phyloP scores from a whole-genome alignment of 1,139 yeast species.

The Sugiyamaella xylanicola region DNA sequence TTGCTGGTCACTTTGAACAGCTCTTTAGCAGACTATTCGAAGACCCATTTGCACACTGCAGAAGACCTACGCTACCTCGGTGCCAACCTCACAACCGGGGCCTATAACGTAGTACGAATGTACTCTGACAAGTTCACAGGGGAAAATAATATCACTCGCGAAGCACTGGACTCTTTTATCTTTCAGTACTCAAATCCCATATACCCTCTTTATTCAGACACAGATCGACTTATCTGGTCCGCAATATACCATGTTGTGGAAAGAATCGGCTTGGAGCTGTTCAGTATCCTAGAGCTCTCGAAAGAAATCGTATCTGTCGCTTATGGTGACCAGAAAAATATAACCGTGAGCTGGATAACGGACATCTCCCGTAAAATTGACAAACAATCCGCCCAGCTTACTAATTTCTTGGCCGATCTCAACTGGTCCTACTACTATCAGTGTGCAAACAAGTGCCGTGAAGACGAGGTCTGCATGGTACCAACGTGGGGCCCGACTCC shows the following conservation, averaged over 20 bases:
- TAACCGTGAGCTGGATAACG: too few species aligned
- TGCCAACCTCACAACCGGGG: constrained; percentile 42
- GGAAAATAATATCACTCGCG: constrained; percentile 5
- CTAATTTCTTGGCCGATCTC: constrained; percentile 37
- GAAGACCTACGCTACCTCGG: constrained; percentile 22
- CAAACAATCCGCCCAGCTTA: constrained; percentile 24
- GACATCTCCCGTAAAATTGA: constrained; percentile 2
- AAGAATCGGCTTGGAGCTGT: constrained; percentile 43
- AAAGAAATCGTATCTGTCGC: constrained; percentile 34
- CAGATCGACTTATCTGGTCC: constrained; percentile 52
- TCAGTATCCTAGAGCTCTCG: constrained; percentile 43
- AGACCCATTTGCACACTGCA: constrained; percentile 5
- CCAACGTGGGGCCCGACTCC: constrained; percentile 62
- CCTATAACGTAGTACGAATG: constrained; percentile 49
- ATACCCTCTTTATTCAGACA: constrained; percentile 38
- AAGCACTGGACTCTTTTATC: constrained; percentile 42
- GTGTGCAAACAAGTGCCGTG: constrained; percentile 48
- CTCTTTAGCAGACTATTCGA: constrained; percentile 32
- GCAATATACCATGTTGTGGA: constrained; percentile 47
- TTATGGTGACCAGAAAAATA: too few species aligned
- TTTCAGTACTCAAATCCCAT: constrained; percentile 51
- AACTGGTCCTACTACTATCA: constrained; percentile 50
- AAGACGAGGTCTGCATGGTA: constrained; percentile 53
- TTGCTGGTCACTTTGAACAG: constrained; percentile 46
- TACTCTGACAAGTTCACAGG: constrained; percentile 33